phyloP scores from a whole-genome alignment of 495 filamentous ascomycete species.

The Rhypophila decipiens region DNA sequence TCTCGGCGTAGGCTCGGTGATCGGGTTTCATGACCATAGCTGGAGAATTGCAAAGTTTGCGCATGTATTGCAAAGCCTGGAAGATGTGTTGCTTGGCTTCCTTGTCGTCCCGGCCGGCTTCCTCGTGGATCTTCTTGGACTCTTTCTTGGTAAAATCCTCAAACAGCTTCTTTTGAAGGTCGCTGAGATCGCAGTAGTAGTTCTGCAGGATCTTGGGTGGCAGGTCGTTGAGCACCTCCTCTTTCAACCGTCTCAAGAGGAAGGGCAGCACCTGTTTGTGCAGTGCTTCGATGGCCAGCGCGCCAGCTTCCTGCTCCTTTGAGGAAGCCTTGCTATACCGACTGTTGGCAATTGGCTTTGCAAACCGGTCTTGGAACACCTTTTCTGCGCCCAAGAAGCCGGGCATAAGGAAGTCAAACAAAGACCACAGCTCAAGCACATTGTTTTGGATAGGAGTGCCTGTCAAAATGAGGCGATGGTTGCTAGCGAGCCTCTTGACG shows the following conservation, averaged over 20 bases:
- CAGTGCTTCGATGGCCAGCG: slow-evolving; percentile 89
- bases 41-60: slow-evolving; percentile 96
- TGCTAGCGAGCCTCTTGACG: slow-evolving; percentile 80
- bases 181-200: slow-evolving; percentile 98
- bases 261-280: slow-evolving; percentile 98
- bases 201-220: slow-evolving; percentile 98
- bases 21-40: slow-evolving; percentile 90
- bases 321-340: slow-evolving; percentile 94
- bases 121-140: slow-evolving; percentile 70
- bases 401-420: slow-evolving; percentile 98
- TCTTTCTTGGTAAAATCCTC: slow-evolving; percentile 95
- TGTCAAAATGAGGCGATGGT: slow-evolving; percentile 92
- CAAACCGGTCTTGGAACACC: slow-evolving; percentile 94
- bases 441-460: slow-evolving; percentile 99
- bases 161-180: slow-evolving; percentile 88
- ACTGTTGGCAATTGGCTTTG: slow-evolving; percentile 92
- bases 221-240: slow-evolving; percentile 93
- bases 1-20: slow-evolving; percentile 84
- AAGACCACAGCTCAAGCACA: slow-evolving; percentile 88
- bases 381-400: slow-evolving; percentile 98
- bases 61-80: slow-evolving; percentile 98
- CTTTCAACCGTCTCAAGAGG: slow-evolving; percentile 91
- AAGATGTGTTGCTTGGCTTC: slow-evolving; percentile 97
- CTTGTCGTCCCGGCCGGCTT: slow-evolving; percentile 73
- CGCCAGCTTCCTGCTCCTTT: slow-evolving; percentile 96